Percentiles rank a stretch among this genome's conserved stretches.
phyloP scores from a whole-genome alignment of 2,329 filamentous ascomycete genomes.

The Phyllosticta paracitricarpa region DNA sequence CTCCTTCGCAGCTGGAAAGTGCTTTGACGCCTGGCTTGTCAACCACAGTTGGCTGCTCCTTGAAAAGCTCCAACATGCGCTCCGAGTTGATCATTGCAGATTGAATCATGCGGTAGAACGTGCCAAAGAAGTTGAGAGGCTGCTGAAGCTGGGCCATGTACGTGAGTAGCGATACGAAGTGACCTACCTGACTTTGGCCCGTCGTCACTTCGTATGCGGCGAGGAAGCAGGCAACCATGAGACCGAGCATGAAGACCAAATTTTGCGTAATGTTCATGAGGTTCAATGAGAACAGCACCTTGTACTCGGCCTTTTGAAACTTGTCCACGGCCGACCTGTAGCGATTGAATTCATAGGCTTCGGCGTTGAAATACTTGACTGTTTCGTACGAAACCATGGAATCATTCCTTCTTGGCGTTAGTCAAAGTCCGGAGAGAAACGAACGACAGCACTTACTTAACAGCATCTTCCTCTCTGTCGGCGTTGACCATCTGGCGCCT shows the following conservation, averaged over 20 bases:
- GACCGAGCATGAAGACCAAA: slow-evolving; percentile 52
- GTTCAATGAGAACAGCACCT: slow-evolving; percentile 47
- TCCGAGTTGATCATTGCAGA: slow-evolving; percentile 97
- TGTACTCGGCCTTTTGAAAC: slow-evolving; percentile 49
- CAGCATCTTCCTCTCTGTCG: slow-evolving; percentile 87
- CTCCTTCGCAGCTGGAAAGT: slow-evolving; percentile 62
- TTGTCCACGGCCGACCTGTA: slow-evolving; percentile 47
- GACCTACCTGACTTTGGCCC: slow-evolving; percentile 50
- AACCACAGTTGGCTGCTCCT: slow-evolving; percentile 84
- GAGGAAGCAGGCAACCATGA: slow-evolving; percentile 60
- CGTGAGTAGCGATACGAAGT: slow-evolving; percentile 61
- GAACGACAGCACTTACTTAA: slow-evolving; percentile 51
- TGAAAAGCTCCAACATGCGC: slow-evolving; percentile 89
- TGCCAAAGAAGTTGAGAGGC: slow-evolving; percentile 69
- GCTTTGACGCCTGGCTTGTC: slow-evolving; percentile 58
- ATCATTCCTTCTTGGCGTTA: slow-evolving; percentile 55
- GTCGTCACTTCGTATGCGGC: slow-evolving; percentile 59
- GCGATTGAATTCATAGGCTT: slow-evolving; percentile 47
- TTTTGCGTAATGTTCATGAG: slow-evolving; percentile 53
- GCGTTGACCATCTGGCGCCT: slow-evolving; percentile 91
- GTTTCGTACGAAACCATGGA: slow-evolving; percentile 97
- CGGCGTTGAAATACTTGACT: slow-evolving; percentile 56
- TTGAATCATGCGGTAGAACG: slow-evolving; percentile 92
- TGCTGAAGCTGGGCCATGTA: slow-evolving; percentile 66
- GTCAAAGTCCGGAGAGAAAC: slow-evolving; percentile 5